Evolutionary conservation across 1,284 basidiomycete species (phyloP).

Genomic region (Cerioporus squamosus): DNA sequence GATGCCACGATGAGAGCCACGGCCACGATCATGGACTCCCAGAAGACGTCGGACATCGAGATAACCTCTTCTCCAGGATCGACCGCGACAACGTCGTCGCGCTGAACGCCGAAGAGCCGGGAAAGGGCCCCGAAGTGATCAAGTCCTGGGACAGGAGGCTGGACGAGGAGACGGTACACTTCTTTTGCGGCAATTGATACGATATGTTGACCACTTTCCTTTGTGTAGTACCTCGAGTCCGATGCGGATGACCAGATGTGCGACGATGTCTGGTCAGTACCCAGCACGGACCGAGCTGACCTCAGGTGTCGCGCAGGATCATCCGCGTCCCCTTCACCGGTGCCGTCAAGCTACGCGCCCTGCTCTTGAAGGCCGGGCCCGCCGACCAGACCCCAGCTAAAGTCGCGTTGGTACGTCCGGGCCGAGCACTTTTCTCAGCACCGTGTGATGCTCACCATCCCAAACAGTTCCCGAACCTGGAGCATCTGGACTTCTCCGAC

Average conservation of each 20-base stretch:
- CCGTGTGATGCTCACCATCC: no score
- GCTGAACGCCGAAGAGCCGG: conserved; percentile 57
- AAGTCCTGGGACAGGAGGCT: conserved; percentile 79
- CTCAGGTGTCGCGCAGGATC: conserved; percentile 50
- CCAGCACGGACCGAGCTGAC: not conserved
- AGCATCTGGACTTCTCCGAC: conserved; percentile 77
- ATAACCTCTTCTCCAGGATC: conserved; percentile 72
- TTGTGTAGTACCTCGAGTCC: conserved; percentile 75
- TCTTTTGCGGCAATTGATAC: not conserved
- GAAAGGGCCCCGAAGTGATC: conserved; percentile 56
- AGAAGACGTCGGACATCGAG: conserved; percentile 58
- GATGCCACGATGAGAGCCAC: conserved; percentile 59
- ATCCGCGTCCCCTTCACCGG: conserved; percentile 82
- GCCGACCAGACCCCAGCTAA: conserved; percentile 71
- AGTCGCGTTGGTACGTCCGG: conserved; percentile 63
- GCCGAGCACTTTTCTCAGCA: not conserved
- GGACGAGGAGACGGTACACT: conserved; percentile 62
- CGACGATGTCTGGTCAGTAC: conserved; percentile 15
- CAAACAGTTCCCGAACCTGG: conserved; percentile 74
- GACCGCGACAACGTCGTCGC: conserved; percentile 75
- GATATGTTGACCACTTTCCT: not conserved
- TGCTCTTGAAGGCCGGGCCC: conserved; percentile 79
- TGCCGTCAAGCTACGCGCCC: conserved; percentile 73
- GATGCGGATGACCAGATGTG: conserved; percentile 86
- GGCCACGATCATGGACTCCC: conserved; percentile 47